phyloP scores from a whole-genome alignment of 257 asterid species.

The Plantago ovata region DNA sequence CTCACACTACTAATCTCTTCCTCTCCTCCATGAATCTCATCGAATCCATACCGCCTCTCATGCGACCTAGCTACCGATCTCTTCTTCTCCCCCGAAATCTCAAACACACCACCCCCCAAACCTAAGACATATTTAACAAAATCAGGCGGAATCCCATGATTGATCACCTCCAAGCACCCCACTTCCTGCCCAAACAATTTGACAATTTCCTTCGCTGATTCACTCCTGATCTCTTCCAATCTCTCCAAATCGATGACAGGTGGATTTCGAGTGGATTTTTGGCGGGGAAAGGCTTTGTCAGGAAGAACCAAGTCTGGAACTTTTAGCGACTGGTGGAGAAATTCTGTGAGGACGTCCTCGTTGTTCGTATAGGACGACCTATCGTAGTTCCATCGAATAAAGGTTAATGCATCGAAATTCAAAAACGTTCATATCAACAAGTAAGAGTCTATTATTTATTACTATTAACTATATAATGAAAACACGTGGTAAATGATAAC shows the following conservation, averaged over 20 bases:
- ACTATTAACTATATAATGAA: too few species aligned
- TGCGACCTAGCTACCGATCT: constrained; percentile 37
- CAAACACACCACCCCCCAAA: constrained; percentile 49
- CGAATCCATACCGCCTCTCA: constrained; percentile 67
- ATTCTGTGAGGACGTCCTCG: constrained; percentile 63
- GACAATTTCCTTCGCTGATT: constrained; percentile 20
- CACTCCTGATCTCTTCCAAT: constrained; percentile 23
- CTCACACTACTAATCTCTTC: constrained; percentile 31
- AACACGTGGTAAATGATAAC: constrained; percentile 30
- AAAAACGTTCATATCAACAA: too few species aligned
- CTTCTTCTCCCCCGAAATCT: constrained; percentile 51
- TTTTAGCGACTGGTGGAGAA: constrained; percentile 53
- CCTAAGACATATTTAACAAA: constrained; percentile 40
- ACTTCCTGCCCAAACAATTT: constrained; percentile 34
- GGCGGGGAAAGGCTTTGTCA: constrained; percentile 64
- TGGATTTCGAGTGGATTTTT: constrained; percentile 42
- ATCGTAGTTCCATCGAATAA: too few species aligned
- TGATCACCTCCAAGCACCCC: constrained; percentile 72
- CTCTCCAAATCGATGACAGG: constrained; percentile 47
- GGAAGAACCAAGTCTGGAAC: constrained; percentile 82
- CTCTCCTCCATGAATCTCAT: constrained; percentile 57
- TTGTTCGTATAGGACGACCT: constrained; percentile 16
- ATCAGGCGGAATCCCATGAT: constrained; percentile 64
- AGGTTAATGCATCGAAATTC: too few species aligned
- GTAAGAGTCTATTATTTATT: too few species aligned